phyloP scores from a whole-genome alignment of 169 alveolate genomes.

The Plasmodium fragile region DNA sequence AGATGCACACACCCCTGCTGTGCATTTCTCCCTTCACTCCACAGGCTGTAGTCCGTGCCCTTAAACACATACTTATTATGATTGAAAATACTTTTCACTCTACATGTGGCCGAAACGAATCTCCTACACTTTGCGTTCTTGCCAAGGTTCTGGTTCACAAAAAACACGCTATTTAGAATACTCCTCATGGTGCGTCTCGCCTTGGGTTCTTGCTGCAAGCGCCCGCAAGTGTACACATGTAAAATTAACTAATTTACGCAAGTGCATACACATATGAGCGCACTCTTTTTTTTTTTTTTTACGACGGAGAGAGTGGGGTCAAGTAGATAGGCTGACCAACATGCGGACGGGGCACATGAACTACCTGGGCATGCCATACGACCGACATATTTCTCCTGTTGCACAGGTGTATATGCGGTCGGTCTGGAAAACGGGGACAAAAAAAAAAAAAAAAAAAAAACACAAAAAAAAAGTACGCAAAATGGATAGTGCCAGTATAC shows the following conservation, averaged over 20 bases:
- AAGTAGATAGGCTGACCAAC: background rate
- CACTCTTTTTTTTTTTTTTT: background rate
- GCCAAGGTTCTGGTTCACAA: slow-evolving; percentile 10
- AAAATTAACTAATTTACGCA: background rate
- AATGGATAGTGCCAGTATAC: background rate
- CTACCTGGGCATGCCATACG: background rate
- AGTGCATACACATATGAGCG: slow-evolving; percentile 14
- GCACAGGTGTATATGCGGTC: background rate
- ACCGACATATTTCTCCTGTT: background rate
- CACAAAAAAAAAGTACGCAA: background rate
- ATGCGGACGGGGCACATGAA: background rate
- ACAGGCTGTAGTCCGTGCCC: background rate
- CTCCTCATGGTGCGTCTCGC: slow-evolving; percentile 32
- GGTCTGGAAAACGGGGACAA: background rate
- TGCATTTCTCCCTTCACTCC: background rate
- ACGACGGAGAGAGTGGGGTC: background rate
- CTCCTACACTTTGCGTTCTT: slow-evolving; percentile 32
- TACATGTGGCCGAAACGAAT: slow-evolving; percentile 31
- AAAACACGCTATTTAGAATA: slow-evolving; percentile 32
- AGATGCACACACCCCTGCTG: background rate
- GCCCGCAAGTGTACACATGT: background rate
- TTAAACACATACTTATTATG: background rate
- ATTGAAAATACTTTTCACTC: background rate
- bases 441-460: background rate
- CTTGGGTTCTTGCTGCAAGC: background rate